These are phyloP conservation scores for Kwoniella sp. DNA, from an alignment of 768 basidiomycete genomes.

Conservation along the genomic window DNA sequence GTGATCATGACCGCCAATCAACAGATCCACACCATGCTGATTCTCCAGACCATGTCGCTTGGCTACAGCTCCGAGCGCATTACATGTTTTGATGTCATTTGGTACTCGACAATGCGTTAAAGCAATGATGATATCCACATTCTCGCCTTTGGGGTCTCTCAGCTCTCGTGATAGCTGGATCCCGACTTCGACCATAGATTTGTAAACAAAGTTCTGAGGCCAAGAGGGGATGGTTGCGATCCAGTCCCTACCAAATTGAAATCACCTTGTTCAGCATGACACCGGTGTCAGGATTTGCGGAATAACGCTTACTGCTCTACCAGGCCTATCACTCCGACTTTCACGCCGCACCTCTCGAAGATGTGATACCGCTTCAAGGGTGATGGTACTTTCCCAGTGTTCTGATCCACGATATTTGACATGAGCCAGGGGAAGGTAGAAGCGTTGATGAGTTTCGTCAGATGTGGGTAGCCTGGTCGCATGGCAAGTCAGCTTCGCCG, in stretches of 20 bases:
- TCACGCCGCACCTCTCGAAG: conserved; percentile 69
- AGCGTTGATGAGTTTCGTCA: conserved; percentile 64
- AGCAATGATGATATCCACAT: conserved; percentile 80
- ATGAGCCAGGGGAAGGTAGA: conserved; percentile 85
- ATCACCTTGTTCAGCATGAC: not conserved
- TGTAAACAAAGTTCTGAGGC: conserved; percentile 76
- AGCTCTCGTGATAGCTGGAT: conserved; percentile 71
- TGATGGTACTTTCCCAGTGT: conserved; percentile 67
- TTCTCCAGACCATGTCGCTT: conserved; percentile 59
- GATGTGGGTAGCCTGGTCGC: conserved; percentile 50
- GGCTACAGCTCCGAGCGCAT: conserved; percentile 49
- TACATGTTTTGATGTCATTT: conserved; percentile 54
- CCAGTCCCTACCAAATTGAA: conserved; percentile 68
- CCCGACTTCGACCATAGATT: conserved; percentile 72
- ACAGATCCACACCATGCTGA: conserved; percentile 75
- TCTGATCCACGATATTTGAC: conserved; percentile 72
- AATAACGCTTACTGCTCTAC: conserved; percentile 84
- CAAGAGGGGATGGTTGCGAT: conserved; percentile 83
- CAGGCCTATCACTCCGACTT: conserved; percentile 79
- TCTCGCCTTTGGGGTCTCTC: conserved; percentile 70
- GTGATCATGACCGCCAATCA: conserved; percentile 90
- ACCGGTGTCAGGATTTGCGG: conserved; percentile 8
- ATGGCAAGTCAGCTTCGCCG: not conserved
- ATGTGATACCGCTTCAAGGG: conserved; percentile 66
- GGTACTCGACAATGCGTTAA: conserved; percentile 76